These are phyloP conservation scores for Hypoxylon sp. DNA, from an alignment of 2,329 filamentous ascomycete species.

Conservation along the genomic window DNA sequence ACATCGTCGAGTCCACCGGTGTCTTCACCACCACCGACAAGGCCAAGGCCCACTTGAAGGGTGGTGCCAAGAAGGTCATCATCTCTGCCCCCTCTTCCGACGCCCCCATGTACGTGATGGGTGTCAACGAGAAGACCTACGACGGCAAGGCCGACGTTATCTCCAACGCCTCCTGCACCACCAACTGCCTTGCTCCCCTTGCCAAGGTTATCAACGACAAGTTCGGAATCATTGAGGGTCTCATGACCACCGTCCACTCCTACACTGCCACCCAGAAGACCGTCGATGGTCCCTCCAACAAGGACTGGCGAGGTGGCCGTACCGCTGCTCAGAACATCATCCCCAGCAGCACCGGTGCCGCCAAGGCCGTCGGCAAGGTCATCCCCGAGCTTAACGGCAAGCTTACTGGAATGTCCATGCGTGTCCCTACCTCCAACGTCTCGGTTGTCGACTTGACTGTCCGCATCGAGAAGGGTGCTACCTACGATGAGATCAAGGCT, in stretches of 20 bases:
- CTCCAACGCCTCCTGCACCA: conserved; percentile 99
- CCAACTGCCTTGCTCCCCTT: conserved; percentile 99
- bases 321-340: conserved; percentile 99
- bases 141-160: conserved; percentile 91
- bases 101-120: conserved; percentile 99
- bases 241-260: conserved; percentile 99
- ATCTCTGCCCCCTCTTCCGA: conserved; percentile 93
- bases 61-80: conserved; percentile 97
- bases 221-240: conserved; percentile 96
- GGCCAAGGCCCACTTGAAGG: conserved; percentile 92
- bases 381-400: conserved; percentile 98
- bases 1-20: conserved; percentile 97
- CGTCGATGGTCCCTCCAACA: conserved; percentile 95
- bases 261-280: conserved; percentile 99
- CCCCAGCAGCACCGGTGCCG: conserved; percentile 97
- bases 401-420: conserved; percentile 99
- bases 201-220: conserved; percentile 99
- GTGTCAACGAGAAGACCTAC: conserved; percentile 96
- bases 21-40: conserved; percentile 99
- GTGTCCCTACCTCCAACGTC: conserved; percentile 98
- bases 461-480: conserved; percentile 90
- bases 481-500: conserved; percentile 92
- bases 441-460: conserved; percentile 97
- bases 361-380: conserved; percentile 99
- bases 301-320: conserved; percentile 99